Conservation (phyloP, 345 rosid genomes). For the Murraya koenigii region DNA sequence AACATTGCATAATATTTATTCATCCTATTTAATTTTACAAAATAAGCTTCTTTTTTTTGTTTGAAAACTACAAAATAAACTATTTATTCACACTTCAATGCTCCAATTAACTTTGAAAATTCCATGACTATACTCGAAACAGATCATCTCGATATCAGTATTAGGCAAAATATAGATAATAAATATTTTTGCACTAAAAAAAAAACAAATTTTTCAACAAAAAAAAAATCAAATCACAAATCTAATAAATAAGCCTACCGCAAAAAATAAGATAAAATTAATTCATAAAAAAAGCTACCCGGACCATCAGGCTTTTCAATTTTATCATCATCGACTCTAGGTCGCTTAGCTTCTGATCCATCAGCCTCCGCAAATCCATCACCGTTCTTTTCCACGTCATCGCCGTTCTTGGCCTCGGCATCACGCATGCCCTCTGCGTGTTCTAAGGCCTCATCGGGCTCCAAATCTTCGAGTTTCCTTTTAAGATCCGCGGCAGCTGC, state of each 20-base stretch:
- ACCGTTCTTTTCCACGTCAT: constrained; percentile 14
- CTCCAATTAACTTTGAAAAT: background rate
- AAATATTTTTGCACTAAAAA: background rate
- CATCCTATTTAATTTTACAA: background rate
- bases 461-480: constrained; percentile 66
- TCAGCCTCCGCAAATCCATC: constrained; percentile 24
- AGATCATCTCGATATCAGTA: background rate
- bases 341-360: constrained; percentile 39
- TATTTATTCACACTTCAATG: background rate
- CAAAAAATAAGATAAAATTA: no score
- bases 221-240: background rate
- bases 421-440: background rate
- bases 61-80: background rate
- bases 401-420: constrained; percentile 7
- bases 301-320: constrained; percentile 32
- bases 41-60: no score
- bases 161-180: no score
- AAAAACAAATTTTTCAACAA: background rate
- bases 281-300: constrained; percentile 34
- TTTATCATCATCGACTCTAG: constrained; percentile 37
- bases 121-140: no score
- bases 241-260: background rate
- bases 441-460: constrained; percentile 30
- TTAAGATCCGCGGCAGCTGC: constrained; percentile 55
- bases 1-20: background rate